Conservation (phyloP, 352 stramenopile species). For the Chrysophaeum taylorii region DNA sequence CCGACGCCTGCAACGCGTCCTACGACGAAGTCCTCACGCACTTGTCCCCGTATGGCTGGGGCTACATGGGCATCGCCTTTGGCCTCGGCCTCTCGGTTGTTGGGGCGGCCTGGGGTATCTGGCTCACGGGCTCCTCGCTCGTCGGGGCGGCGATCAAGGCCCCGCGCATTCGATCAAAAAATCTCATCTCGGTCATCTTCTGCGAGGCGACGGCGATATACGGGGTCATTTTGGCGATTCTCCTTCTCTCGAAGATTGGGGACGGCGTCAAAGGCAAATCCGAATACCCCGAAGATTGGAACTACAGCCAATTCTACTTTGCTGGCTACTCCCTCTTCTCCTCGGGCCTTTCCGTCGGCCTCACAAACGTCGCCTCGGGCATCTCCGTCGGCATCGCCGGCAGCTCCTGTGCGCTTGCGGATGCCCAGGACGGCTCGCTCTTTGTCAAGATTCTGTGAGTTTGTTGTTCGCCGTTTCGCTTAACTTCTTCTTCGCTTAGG, state of each 20-base stretch:
- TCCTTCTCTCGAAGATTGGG: constrained; percentile 90
- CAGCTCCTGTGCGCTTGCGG: constrained; percentile 89
- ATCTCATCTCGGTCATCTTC: constrained; percentile 99
- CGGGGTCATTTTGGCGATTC: constrained; percentile 99
- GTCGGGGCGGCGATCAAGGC: constrained; percentile 95
- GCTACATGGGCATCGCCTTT: constrained; percentile 91
- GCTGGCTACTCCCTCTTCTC: constrained; percentile 95
- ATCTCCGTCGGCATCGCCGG: constrained; percentile 94
- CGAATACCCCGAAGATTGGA: constrained; percentile 37
- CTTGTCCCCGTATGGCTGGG: constrained; percentile 96
- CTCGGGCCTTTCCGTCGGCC: constrained; percentile 86
- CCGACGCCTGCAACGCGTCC: constrained; percentile 1
- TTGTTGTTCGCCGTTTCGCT: constrained; percentile 37
- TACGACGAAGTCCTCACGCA: constrained; percentile 82
- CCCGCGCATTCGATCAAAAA: constrained; percentile 95
- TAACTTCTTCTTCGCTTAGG: too few species aligned
- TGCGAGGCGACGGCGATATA: constrained; percentile 99
- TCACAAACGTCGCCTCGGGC: constrained; percentile 92
- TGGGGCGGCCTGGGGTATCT: constrained; percentile 78
- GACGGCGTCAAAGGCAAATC: constrained; percentile 37
- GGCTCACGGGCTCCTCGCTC: constrained; percentile 80
- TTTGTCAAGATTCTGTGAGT: constrained; percentile 99
- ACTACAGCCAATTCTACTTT: constrained; percentile 67
- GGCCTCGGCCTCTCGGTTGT: constrained; percentile 90
- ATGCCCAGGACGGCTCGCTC: constrained; percentile 91